These are phyloP conservation scores for Discostella stelligeroides DNA, from an alignment of 108 stramenopile species.

Conservation along the genomic window DNA sequence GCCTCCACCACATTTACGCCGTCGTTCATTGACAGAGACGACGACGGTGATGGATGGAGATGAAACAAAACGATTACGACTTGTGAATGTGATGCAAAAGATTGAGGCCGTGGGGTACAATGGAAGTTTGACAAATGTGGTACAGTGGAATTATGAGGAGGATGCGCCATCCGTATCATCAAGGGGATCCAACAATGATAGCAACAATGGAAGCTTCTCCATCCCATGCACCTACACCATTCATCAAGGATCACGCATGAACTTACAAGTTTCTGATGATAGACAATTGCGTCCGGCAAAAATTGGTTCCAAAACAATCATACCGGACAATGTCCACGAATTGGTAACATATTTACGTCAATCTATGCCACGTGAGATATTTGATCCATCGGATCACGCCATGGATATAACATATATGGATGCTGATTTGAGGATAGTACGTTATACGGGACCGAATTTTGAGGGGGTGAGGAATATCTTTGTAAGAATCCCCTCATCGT, in stretches of 20 bases:
- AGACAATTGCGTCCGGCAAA: slow-evolving; percentile 48
- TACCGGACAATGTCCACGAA: slow-evolving; percentile 58
- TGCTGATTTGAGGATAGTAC: slow-evolving; percentile 65
- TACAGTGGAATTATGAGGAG: slow-evolving; percentile 62
- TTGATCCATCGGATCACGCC: slow-evolving; percentile 66
- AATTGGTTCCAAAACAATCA: slow-evolving; percentile 34
- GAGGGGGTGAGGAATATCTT: slow-evolving; percentile 79
- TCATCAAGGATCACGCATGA: slow-evolving; percentile 71
- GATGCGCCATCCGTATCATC: slow-evolving; percentile 22
- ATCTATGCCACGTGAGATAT: slow-evolving; percentile 70
- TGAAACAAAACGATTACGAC: too few species aligned
- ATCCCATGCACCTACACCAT: slow-evolving; percentile 65
- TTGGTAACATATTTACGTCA: slow-evolving; percentile 60
- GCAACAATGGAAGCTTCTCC: slow-evolving; percentile 54
- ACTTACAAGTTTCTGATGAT: slow-evolving; percentile 45
- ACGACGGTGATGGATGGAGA: too few species aligned
- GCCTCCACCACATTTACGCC: too few species aligned
- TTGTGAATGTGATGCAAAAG: slow-evolving; percentile 34
- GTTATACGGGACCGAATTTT: slow-evolving; percentile 59
- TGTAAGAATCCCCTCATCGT: neutral
- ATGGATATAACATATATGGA: slow-evolving; percentile 81
- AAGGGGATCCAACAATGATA: slow-evolving; percentile 50
- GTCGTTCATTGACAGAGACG: too few species aligned
- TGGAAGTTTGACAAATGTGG: slow-evolving; percentile 59
- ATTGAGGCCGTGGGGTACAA: slow-evolving; percentile 52